A percentile compares a stretch with the other conserved stretches of the same genome.
These are phyloP conservation scores for Proliferodiscus dingleyae DNA, from an alignment of 2,329 filamentous ascomycete genomes.

Conservation along the genomic window DNA sequence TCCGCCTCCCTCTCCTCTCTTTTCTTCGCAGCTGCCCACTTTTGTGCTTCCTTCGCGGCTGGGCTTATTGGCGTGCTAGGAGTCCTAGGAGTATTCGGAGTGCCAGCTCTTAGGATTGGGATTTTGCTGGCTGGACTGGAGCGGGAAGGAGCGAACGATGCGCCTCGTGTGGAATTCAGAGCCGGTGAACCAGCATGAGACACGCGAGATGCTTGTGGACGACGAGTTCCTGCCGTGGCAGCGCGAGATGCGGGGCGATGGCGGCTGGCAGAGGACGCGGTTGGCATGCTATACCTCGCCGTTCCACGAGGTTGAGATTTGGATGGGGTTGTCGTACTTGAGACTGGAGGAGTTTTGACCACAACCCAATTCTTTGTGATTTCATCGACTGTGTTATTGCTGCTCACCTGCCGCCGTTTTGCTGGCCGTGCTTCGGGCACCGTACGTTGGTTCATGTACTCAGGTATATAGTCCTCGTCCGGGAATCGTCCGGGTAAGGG, in stretches of 20 bases:
- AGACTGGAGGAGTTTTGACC: conserved; percentile 36
- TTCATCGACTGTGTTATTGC: conserved; percentile 43
- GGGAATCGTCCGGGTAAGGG: conserved; percentile 52
- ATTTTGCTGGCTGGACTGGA: conserved; percentile 32
- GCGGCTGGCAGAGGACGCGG: conserved; percentile 22
- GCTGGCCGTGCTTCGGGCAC: conserved; percentile 35
- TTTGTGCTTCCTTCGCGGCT: conserved; percentile 61
- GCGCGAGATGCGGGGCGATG: conserved; percentile 27
- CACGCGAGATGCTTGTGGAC: conserved; percentile 35
- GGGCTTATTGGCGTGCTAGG: conserved; percentile 19
- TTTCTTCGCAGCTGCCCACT: conserved; percentile 65
- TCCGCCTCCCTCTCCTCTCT: conserved; percentile 76
- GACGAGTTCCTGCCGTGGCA: conserved; percentile 8
- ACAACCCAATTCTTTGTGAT: conserved; percentile 68
- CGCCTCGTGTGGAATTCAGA: conserved; percentile 39
- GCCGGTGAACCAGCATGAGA: conserved; percentile 44
- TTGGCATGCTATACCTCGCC: conserved; percentile 24
- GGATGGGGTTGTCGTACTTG: conserved; percentile 9
- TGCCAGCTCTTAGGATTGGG: conserved; percentile 15
- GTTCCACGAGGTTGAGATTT: conserved; percentile 12
- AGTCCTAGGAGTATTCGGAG: conserved; percentile 2
- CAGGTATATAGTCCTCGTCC: conserved; percentile 41
- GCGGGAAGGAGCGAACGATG: conserved; percentile 50
- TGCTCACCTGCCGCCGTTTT: conserved; percentile 44
- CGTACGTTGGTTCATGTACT: conserved; percentile 35